Evolutionary conservation across 2,329 filamentous ascomycete genomes (phyloP), one percentile per base, ranked within the genome.

Genomic region (Paracamarosporium sp.): DNA sequence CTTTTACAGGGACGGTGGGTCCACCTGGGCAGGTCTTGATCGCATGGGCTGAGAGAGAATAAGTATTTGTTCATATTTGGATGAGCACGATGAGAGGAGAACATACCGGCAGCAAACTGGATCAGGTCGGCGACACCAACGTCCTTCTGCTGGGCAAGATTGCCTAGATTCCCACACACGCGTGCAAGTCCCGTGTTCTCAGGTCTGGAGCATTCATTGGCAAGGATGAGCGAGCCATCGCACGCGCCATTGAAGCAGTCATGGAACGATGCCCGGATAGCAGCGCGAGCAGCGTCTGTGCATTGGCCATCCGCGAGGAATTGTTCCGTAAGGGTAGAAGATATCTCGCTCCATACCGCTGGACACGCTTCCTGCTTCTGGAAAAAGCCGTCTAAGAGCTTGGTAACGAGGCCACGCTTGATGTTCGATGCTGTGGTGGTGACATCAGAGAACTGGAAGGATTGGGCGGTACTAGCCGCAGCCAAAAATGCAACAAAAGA

Each of bases 121-220:
- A 76, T 75, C 24, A 76, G 61, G 47, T 76, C 74, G 22, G 67
- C 74, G 15, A 68, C 62, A 4, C 73, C 72, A 22, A 76, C 74
- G 8, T 63, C 66, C 45, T 80, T 81, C 46, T 79, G 72, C 13
- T 64, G 63, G 30, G 78, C 79, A 58, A 83, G 75, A 4, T 60
- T 61, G 35, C 71, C 70, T 1, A 82, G 74, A 51, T 77, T 76
- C 3, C 64, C 61, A 15, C 77, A 79, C 25, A 83, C 78, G 4
- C 70, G 72, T 53, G 74, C 62, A 1, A 87, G 73, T 0, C 82
- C 83, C 2, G 54, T 65, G 66, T 86, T 78, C 52, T 78, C 73
- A 0, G 51, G 9, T 17, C 76, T 71, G 1, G 66, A 62, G 59
- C 77, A 77, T 50, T 76, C 74, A 20, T 69, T 55, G 20, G 73